A percentile compares a stretch with the other conserved stretches of the same genome.
phyloP scores from a whole-genome alignment of 1,139 yeast species.

The Lipomyces yarrowii region DNA sequence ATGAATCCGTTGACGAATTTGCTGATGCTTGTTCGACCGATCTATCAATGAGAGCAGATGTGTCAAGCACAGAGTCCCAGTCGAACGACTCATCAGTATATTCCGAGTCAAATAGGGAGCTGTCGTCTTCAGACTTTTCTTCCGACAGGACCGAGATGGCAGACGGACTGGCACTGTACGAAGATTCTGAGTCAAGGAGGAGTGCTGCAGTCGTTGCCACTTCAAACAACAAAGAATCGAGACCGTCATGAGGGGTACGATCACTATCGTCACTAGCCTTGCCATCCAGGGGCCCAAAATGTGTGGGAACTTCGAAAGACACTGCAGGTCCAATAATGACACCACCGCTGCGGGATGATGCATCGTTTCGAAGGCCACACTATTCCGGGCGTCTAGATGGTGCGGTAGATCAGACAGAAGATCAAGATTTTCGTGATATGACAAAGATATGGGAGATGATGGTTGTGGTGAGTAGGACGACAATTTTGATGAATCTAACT shows the following conservation, averaged over 20 bases:
- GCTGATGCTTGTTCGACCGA: neutral
- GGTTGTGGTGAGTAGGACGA: slow-evolving; percentile 3
- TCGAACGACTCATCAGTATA: slow-evolving; percentile 9
- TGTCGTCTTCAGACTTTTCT: slow-evolving; percentile 5
- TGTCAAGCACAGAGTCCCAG: slow-evolving; percentile 24
- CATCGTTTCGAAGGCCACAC: slow-evolving; percentile 38
- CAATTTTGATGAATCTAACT: neutral
- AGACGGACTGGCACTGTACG: neutral
- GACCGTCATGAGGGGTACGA: slow-evolving; percentile 7
- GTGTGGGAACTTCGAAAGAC: slow-evolving; percentile 41
- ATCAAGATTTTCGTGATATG: slow-evolving; percentile 5
- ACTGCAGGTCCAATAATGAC: slow-evolving; percentile 47
- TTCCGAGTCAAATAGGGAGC: slow-evolving; percentile 2
- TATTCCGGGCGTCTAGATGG: slow-evolving; percentile 28
- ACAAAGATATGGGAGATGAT: neutral
- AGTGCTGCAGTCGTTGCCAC: slow-evolving; percentile 17
- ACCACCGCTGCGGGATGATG: slow-evolving; percentile 52
- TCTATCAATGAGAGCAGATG: neutral
- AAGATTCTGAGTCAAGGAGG: neutral
- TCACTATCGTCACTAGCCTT: slow-evolving; percentile 13
- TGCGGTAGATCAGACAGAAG: slow-evolving; percentile 12
- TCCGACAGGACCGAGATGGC: neutral
- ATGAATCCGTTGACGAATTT: neutral
- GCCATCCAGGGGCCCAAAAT: slow-evolving; percentile 34
- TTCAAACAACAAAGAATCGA: slow-evolving; percentile 22